Evolutionary conservation across 2,329 filamentous ascomycete genomes (phyloP).

Genomic region (Talaromyces sp.): DNA sequence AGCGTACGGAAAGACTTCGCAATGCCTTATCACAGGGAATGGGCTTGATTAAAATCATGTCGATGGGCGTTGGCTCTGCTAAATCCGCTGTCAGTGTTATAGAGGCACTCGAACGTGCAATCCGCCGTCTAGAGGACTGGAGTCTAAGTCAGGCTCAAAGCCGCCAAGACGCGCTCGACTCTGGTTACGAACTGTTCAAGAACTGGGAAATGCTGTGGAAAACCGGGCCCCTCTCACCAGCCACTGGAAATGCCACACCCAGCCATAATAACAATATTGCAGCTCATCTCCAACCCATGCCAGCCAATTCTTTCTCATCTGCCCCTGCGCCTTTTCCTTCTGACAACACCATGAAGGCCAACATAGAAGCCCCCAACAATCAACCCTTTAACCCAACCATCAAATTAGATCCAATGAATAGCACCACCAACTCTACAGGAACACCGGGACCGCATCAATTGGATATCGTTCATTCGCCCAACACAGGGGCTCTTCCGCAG

Average conservation of each 20-base stretch:
- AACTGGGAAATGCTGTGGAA: slow-evolving; percentile 50
- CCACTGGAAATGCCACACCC: slow-evolving; percentile 16
- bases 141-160: slow-evolving; percentile 25
- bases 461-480: slow-evolving; percentile 23
- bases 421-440: neutral
- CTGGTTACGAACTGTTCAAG: slow-evolving; percentile 49
- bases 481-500: neutral
- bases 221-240: slow-evolving; percentile 31
- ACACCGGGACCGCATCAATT: neutral
- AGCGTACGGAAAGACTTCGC: slow-evolving; percentile 38
- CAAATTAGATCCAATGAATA: neutral
- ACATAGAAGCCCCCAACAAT: neutral
- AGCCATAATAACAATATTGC: slow-evolving; percentile 3
- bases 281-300: neutral
- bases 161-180: slow-evolving; percentile 35
- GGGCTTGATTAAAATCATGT: slow-evolving; percentile 50
- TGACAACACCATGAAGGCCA: neutral
- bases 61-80: slow-evolving; percentile 48
- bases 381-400: neutral
- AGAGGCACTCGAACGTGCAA: slow-evolving; percentile 48
- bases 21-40: slow-evolving; percentile 47
- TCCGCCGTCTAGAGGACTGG: slow-evolving; percentile 42
- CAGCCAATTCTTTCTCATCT: neutral
- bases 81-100: slow-evolving; percentile 51
- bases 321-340: neutral